phyloP scores from a whole-genome alignment of 176 grass and related monocot species.

The Echinochloa phyllopogon region DNA sequence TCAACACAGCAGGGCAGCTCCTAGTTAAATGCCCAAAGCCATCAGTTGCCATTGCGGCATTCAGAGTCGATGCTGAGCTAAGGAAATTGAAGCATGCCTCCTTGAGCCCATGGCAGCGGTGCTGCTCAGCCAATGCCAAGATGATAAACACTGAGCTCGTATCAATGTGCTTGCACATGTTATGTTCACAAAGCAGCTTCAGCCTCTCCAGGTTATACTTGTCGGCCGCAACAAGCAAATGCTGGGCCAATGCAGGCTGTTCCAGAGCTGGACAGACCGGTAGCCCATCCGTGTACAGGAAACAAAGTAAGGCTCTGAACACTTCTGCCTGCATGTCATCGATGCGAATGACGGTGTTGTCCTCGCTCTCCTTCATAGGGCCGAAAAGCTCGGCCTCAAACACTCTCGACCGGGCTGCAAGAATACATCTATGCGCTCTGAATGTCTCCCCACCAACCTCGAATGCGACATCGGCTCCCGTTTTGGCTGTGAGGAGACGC shows the following conservation, averaged over 20 bases:
- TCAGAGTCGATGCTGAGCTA: not conserved
- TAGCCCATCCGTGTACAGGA: not conserved
- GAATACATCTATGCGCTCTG: not conserved
- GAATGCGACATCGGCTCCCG: not conserved
- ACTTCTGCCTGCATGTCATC: not conserved
- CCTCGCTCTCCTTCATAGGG: not conserved
- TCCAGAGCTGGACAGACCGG: not conserved
- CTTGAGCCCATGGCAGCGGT: not conserved
- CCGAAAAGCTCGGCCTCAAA: not conserved
- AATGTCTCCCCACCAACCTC: not conserved
- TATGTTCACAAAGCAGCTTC: not conserved
- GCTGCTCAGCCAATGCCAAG: not conserved
- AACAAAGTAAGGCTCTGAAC: not conserved
- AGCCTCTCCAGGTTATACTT: not conserved
- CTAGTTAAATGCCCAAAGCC: not conserved
- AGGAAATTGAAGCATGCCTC: not conserved
- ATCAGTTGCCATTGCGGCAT: not conserved
- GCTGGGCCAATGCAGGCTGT: not conserved
- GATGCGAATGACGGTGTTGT: not conserved
- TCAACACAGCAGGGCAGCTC: not conserved
- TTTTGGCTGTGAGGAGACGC: not conserved
- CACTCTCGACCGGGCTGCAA: not conserved
- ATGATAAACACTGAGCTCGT: not conserved
- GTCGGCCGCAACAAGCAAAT: not conserved
- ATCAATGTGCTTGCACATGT: not conserved